Evolutionary conservation across 176 grass and related monocot species (phyloP).

Genomic region (Calamus simplicifolius): DNA sequence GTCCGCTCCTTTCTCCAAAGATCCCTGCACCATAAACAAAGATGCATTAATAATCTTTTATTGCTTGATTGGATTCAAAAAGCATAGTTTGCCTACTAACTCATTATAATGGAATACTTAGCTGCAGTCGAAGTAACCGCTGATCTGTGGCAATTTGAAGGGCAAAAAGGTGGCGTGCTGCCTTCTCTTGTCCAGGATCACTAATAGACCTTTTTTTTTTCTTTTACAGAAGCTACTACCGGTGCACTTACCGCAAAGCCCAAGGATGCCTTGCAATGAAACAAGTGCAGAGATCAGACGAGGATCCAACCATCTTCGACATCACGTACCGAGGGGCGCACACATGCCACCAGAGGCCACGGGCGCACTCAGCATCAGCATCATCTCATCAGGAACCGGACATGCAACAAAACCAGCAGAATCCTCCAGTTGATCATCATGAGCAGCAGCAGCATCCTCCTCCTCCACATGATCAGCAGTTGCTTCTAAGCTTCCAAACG

Average conservation of each 20-base stretch:
- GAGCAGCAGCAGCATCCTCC: too few species aligned
- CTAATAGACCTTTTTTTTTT: too few species aligned
- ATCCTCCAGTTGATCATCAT: background rate
- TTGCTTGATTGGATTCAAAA: too few species aligned
- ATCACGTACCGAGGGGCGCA: conserved; percentile 68
- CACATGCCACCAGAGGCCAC: conserved; percentile 41
- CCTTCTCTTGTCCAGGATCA: background rate
- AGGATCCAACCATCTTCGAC: conserved; percentile 47
- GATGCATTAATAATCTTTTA: too few species aligned
- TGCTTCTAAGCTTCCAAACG: conserved; percentile 38
- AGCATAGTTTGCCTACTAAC: too few species aligned
- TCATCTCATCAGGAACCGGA: background rate
- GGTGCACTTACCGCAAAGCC: conserved; percentile 57
- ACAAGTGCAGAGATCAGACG: conserved; percentile 81
- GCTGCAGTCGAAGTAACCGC: too few species aligned
- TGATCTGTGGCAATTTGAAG: background rate
- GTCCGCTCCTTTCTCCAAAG: too few species aligned
- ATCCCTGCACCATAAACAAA: too few species aligned
- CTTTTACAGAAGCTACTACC: conserved; percentile 66
- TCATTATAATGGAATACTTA: too few species aligned
- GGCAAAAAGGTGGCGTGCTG: background rate
- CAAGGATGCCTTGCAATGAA: conserved; percentile 59
- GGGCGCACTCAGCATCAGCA: background rate
- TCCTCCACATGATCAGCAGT: conserved; percentile 15
- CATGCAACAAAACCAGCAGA: background rate